Conservation (phyloP, 1,284 basidiomycete species). For the Cutaneotrichosporon cavernicola region DNA sequence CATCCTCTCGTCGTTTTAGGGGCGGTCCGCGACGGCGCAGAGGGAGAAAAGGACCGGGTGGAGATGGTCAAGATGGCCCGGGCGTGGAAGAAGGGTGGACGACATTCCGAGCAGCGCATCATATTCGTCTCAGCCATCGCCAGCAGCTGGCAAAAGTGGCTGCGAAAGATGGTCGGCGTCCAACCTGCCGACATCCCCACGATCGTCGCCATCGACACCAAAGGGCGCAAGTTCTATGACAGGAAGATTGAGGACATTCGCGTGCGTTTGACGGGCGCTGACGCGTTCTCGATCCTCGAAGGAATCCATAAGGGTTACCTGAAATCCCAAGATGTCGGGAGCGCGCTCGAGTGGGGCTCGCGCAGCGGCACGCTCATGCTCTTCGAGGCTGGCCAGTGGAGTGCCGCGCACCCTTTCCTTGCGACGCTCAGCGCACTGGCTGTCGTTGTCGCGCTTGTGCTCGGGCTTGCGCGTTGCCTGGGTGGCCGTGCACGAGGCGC, state of each 20-base stretch:
- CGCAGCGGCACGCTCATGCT: not conserved
- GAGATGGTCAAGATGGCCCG: conserved; percentile 61
- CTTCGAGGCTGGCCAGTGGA: conserved; percentile 17
- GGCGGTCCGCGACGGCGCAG: not conserved
- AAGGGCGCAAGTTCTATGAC: conserved; percentile 41
- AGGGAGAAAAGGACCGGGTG: conserved; percentile 55
- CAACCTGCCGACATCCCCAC: conserved; percentile 56
- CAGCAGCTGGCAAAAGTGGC: conserved; percentile 75
- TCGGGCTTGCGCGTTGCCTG: conserved; percentile 38
- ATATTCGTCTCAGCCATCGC: conserved; percentile 84
- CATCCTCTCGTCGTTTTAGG: conserved; percentile 72
- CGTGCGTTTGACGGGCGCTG: conserved; percentile 60
- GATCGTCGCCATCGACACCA: conserved; percentile 74
- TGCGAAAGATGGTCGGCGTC: conserved; percentile 79
- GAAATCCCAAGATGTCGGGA: conserved; percentile 55
- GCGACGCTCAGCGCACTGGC: conserved; percentile 39
- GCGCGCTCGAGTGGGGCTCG: conserved; percentile 9
- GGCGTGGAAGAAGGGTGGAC: conserved; percentile 61
- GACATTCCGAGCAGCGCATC: conserved; percentile 59
- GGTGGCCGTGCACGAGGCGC: conserved; percentile 25
- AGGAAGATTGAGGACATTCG: conserved; percentile 70
- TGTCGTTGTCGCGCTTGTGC: conserved; percentile 40
- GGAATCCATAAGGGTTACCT: conserved; percentile 63
- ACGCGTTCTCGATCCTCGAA: conserved; percentile 69
- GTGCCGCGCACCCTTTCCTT: conserved; percentile 46